phyloP scores from a whole-genome alignment of 2,329 filamentous ascomycete genomes.

The Xylariaceae sp. region DNA sequence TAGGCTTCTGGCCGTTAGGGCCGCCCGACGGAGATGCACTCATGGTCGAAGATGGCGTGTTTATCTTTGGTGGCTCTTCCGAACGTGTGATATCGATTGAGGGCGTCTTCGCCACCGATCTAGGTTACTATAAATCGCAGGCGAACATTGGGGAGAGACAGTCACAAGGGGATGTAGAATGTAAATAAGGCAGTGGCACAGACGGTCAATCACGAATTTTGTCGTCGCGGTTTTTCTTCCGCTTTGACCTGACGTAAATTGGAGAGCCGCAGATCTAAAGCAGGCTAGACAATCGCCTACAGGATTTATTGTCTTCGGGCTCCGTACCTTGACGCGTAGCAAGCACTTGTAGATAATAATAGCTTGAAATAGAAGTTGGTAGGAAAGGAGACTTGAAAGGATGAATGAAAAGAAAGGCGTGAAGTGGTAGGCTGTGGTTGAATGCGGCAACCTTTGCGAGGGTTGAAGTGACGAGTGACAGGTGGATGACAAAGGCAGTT shows the following conservation, averaged over 20 bases:
- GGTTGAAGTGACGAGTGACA: not conserved
- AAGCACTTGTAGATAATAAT: too few relatives aligned
- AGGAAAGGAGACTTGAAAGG: not conserved
- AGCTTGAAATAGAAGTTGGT: not conserved
- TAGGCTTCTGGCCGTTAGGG: constrained; percentile 53
- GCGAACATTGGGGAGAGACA: constrained; percentile 20
- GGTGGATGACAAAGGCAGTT: constrained; percentile 11
- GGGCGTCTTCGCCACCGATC: constrained; percentile 14
- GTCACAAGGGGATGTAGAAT: not conserved
- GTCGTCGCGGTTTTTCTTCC: not conserved
- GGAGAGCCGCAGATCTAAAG: not conserved
- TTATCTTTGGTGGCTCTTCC: not conserved
- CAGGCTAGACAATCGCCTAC: not conserved
- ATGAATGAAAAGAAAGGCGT: constrained; percentile 8
- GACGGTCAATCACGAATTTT: not conserved
- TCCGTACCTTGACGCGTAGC: too few relatives aligned
- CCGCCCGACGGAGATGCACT: constrained; percentile 51
- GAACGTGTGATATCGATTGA: constrained; percentile 6
- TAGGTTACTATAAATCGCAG: constrained; percentile 10
- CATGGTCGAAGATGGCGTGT: constrained; percentile 37
- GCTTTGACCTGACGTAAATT: not conserved
- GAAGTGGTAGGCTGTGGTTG: not conserved
- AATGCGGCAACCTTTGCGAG: constrained; percentile 7
- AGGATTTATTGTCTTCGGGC: too few relatives aligned
- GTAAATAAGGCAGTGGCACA: not conserved